Percentiles rank a stretch among this genome's conserved stretches.
These are phyloP conservation scores for Cyberlindnera amylophila DNA, from an alignment of 805 yeast species.

Conservation along the genomic window DNA sequence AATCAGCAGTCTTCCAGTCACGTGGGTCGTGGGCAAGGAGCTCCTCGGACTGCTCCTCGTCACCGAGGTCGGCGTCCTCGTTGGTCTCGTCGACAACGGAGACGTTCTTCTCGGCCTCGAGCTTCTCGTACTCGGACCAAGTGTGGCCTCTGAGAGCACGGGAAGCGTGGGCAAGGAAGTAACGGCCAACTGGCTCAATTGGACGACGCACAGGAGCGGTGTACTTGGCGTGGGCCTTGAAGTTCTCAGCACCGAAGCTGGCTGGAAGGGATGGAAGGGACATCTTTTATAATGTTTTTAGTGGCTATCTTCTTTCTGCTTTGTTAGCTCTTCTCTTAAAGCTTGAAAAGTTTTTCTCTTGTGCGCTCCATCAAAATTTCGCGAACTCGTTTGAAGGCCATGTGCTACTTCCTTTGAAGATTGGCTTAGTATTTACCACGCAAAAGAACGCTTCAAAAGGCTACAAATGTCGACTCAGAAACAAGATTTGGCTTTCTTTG, in stretches of 20 bases:
- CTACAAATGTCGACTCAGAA: constrained; percentile 35
- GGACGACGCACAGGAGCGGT: constrained; percentile 70
- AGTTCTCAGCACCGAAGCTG: constrained; percentile 44
- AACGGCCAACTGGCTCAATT: constrained; percentile 95
- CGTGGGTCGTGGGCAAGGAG: constrained; percentile 89
- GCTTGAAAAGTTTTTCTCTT: constrained; percentile 3
- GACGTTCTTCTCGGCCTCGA: constrained; percentile 85
- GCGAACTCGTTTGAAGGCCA: constrained; percentile 2
- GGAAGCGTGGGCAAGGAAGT: constrained; percentile 93
- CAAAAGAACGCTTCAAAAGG: too few species aligned
- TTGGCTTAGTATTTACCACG: too few species aligned
- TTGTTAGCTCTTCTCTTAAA: neutral
- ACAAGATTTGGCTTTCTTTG: constrained; percentile 55
- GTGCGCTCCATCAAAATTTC: constrained; percentile 6
- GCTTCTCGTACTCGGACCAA: constrained; percentile 94
- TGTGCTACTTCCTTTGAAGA: too few species aligned
- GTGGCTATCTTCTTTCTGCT: neutral
- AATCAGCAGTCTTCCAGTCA: constrained; percentile 96
- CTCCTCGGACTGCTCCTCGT: constrained; percentile 64
- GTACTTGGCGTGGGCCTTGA: constrained; percentile 47
- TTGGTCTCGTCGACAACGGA: constrained; percentile 58
- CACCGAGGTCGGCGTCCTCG: constrained; percentile 58
- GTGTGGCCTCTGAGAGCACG: constrained; percentile 96
- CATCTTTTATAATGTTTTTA: constrained; percentile 24
- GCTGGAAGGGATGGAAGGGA: constrained; percentile 53